Conservation (phyloP, 768 basidiomycete species). For the Mycena capillaripes region DNA sequence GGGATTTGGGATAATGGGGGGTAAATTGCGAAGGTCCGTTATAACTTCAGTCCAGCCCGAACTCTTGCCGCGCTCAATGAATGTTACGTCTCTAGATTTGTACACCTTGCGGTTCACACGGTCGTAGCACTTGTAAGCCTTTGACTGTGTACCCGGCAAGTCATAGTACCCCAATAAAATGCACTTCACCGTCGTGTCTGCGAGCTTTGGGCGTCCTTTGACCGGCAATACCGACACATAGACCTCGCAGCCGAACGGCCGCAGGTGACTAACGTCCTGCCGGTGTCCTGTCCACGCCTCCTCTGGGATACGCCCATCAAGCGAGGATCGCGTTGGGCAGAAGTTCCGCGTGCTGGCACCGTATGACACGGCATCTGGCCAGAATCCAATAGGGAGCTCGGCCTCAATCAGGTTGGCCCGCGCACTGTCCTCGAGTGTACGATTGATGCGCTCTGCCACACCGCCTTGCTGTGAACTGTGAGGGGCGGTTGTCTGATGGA, state of each 20-base stretch:
- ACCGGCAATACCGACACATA: not conserved
- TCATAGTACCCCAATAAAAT: constrained; percentile 8
- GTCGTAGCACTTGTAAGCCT: constrained; percentile 16
- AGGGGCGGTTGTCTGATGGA: constrained; percentile 43
- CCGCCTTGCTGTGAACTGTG: constrained; percentile 49
- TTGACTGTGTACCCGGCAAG: constrained; percentile 6
- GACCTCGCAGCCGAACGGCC: constrained; percentile 3
- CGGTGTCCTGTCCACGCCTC: not conserved
- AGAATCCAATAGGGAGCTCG: not conserved
- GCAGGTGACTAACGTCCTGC: constrained; percentile 5
- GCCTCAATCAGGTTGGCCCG: not conserved
- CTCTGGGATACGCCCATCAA: constrained; percentile 14
- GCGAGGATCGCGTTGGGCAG: constrained; percentile 1
- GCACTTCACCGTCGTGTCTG: not conserved
- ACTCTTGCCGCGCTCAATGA: not conserved
- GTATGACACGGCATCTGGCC: not conserved
- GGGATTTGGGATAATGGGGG: not conserved
- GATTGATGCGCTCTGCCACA: constrained; percentile 47
- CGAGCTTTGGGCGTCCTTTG: not conserved
- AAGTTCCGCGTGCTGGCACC: not conserved
- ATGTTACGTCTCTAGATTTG: constrained; percentile 6
- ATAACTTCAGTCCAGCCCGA: constrained; percentile 21
- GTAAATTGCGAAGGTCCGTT: constrained; percentile 15
- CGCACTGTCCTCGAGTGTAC: constrained; percentile 36
- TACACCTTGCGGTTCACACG: not conserved